A percentile compares a stretch with the other conserved stretches of the same genome.
phyloP scores from a whole-genome alignment of 805 yeast genomes.

The Teunomyces cretensis region DNA sequence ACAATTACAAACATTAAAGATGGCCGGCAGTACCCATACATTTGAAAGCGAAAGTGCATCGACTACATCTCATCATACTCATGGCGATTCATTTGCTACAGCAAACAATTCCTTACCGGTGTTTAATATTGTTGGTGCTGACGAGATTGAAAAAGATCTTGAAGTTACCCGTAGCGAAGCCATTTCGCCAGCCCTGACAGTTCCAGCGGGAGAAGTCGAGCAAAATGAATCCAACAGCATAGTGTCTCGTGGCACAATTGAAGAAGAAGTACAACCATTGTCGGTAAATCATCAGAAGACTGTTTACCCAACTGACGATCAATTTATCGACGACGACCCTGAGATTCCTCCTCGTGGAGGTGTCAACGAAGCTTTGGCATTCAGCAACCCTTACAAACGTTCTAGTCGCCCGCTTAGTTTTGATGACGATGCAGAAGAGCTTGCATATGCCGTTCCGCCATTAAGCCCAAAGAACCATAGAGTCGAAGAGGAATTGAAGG shows the following conservation, averaged over 20 bases:
- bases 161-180: neutral
- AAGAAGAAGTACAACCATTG: neutral
- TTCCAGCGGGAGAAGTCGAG: neutral
- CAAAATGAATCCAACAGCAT: neutral
- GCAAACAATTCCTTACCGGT: slow-evolving; percentile 7
- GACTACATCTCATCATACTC: neutral
- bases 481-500: slow-evolving; percentile 32
- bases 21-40: slow-evolving; percentile 7
- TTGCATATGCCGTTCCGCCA: slow-evolving; percentile 15
- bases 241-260: neutral
- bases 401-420: neutral
- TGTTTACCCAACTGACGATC: neutral
- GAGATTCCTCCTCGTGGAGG: slow-evolving; percentile 1
- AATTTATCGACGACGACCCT: neutral
- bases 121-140: slow-evolving; percentile 7
- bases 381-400: too few species aligned
- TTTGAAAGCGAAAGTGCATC: neutral
- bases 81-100: neutral
- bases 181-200: slow-evolving; percentile 1
- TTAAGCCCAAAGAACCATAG: slow-evolving; percentile 35
- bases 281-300: neutral
- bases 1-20: slow-evolving; percentile 36
- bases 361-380: neutral
- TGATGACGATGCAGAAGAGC: neutral
- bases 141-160: neutral